A percentile compares a stretch with the other conserved stretches of the same genome.
Evolutionary conservation across 768 basidiomycete genomes (phyloP).

Genomic region (Rubroboletus satanas): DNA sequence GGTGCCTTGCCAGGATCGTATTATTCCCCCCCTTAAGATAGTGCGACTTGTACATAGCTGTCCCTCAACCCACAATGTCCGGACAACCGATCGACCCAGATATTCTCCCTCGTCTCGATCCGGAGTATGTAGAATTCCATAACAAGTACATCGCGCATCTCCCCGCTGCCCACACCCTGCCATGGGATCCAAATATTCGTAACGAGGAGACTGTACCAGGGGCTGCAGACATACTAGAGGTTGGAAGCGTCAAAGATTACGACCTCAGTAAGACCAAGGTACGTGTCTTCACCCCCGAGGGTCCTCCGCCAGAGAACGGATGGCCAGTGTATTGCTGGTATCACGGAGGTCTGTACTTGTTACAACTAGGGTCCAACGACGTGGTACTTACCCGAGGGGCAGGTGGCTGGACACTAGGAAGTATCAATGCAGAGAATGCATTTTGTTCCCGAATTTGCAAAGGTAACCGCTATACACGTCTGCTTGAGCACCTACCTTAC

Average conservation of each 20-base stretch:
- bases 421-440: constrained; percentile 54
- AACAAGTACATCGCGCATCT: constrained; percentile 44
- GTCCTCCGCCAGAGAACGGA: constrained; percentile 46
- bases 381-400: background rate
- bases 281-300: constrained; percentile 59
- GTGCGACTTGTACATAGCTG: background rate
- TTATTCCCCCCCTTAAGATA: constrained; percentile 12
- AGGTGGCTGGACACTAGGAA: constrained; percentile 80
- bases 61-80: constrained; percentile 13
- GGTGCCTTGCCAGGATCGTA: background rate
- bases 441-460: constrained; percentile 41
- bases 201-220: constrained; percentile 52
- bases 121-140: constrained; percentile 65
- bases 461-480: constrained; percentile 12
- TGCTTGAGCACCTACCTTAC: background rate
- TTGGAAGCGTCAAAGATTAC: constrained; percentile 54
- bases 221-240: constrained; percentile 50
- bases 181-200: constrained; percentile 61
- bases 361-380: background rate
- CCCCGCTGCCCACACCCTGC: constrained; percentile 50
- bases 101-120: constrained; percentile 53
- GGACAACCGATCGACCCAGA: constrained; percentile 59
- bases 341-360: constrained; percentile 54
- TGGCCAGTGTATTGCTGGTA: constrained; percentile 76
- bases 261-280: constrained; percentile 49